These are phyloP conservation scores for Akanthomyces muscarius DNA, from an alignment of 2,329 filamentous ascomycete species.

Conservation along the genomic window DNA sequence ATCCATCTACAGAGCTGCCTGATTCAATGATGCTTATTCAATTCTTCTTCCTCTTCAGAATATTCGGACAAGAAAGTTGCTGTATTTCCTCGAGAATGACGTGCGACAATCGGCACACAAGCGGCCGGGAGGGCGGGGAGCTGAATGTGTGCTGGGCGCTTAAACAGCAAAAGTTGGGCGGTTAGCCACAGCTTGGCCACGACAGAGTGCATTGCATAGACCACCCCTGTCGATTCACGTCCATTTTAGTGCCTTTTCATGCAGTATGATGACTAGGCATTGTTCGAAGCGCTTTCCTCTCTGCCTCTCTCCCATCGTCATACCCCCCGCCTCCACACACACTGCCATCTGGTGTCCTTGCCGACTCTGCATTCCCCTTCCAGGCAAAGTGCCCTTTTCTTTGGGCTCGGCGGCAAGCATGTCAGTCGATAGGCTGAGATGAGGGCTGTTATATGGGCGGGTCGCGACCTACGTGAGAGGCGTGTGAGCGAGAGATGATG, in stretches of 20 bases:
- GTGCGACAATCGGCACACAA: no score
- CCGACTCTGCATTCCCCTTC: background rate
- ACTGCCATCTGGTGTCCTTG: background rate
- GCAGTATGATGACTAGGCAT: background rate
- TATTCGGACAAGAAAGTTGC: no score
- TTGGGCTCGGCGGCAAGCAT: conserved; percentile 11
- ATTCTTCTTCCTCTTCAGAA: no score
- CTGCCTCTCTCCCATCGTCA: background rate
- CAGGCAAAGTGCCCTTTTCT: background rate
- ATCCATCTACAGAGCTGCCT: no score
- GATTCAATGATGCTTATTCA: no score
- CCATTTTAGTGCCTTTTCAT: no score
- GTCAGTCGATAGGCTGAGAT: conserved; percentile 12
- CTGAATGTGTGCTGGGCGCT: background rate
- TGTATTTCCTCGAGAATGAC: no score
- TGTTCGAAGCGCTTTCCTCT: background rate
- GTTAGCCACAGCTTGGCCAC: background rate
- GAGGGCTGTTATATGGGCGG: background rate
- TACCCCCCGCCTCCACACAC: background rate
- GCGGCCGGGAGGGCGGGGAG: no score
- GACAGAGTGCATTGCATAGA: no score
- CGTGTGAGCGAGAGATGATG: background rate
- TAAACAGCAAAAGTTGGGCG: background rate
- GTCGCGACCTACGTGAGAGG: no score
- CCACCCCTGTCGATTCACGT: background rate